Conservation (phyloP, 2,329 filamentous ascomycete species). For the Colletotrichum tanaceti region DNA sequence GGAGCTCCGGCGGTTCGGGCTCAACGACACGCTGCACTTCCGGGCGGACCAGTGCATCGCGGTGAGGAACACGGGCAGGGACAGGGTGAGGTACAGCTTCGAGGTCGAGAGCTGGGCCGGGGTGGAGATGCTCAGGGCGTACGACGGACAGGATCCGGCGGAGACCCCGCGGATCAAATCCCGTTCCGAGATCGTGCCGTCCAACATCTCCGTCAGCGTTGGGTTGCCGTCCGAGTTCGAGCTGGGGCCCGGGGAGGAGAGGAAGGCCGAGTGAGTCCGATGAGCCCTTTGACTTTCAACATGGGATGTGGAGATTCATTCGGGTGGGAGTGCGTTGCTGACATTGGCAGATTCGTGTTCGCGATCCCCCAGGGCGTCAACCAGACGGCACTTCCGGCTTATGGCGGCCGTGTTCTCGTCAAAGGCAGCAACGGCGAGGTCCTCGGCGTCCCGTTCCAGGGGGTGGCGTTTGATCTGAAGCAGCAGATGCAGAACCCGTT, state of each 20-base stretch:
- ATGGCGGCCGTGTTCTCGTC: conserved; percentile 50
- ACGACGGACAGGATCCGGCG: conserved; percentile 6
- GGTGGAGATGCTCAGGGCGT: conserved; percentile 43
- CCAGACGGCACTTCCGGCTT: conserved; percentile 47
- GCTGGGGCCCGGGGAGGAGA: conserved; percentile 24
- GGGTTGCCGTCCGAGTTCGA: conserved; percentile 40
- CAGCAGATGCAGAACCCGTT: conserved; percentile 35
- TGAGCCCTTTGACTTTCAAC: too few relatives aligned
- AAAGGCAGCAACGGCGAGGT: conserved; percentile 48
- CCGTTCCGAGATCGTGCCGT: conserved; percentile 41
- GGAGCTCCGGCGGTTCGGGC: conserved; percentile 50
- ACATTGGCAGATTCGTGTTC: conserved; percentile 40
- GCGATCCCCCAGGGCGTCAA: conserved; percentile 46
- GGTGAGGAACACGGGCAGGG: conserved; percentile 18
- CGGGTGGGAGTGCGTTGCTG: background rate
- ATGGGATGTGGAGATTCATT: accelerated
- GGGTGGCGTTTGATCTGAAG: conserved; percentile 34
- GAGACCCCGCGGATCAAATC: conserved; percentile 40
- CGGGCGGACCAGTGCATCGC: conserved; percentile 29
- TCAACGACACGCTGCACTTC: conserved; percentile 58
- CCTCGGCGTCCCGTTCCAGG: conserved; percentile 47
- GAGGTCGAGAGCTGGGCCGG: conserved; percentile 36
- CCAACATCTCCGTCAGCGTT: conserved; percentile 34
- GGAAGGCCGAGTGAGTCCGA: conserved; percentile 26
- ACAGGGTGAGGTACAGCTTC: conserved; percentile 26